These are phyloP conservation scores for Fusarium sp. DNA, from an alignment of 2,329 filamentous ascomycete genomes.

Conservation along the genomic window DNA sequence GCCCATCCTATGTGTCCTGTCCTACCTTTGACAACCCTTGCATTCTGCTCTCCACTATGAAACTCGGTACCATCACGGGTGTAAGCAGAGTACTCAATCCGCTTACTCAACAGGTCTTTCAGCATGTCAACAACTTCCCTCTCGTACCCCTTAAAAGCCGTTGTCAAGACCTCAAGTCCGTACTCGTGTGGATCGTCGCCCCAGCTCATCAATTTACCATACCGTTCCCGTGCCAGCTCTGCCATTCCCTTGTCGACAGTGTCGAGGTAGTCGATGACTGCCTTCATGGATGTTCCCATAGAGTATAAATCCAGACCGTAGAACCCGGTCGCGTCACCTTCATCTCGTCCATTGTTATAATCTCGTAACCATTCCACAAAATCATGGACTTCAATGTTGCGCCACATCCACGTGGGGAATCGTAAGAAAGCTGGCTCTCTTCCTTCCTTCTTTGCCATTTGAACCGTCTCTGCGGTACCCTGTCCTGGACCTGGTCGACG, in stretches of 20 bases:
- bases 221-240: slow-evolving; percentile 17
- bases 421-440: slow-evolving; percentile 19
- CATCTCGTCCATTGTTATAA: slow-evolving; percentile 12
- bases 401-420: slow-evolving; percentile 31
- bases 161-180: slow-evolving; percentile 21
- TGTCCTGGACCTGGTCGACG: slow-evolving; percentile 9
- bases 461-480: slow-evolving; percentile 11
- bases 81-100: slow-evolving; percentile 15
- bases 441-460: slow-evolving; percentile 10
- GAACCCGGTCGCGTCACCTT: slow-evolving; percentile 11
- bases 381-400: slow-evolving; percentile 26
- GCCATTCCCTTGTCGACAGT: slow-evolving; percentile 29
- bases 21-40: slow-evolving; percentile 21
- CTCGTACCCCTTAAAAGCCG: slow-evolving; percentile 23
- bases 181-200: slow-evolving; percentile 24
- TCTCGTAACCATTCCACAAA: slow-evolving; percentile 27
- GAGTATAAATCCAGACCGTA: slow-evolving; percentile 29
- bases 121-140: slow-evolving; percentile 16
- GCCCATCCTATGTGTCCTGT: no score
- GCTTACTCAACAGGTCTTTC: slow-evolving; percentile 12
- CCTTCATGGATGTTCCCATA: slow-evolving; percentile 23
- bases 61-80: slow-evolving; percentile 14
- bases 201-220: slow-evolving; percentile 22
- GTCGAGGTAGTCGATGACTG: slow-evolving; percentile 22
- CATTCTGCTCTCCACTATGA: slow-evolving; percentile 27